Percentiles rank a stretch among this genome's conserved stretches.
Evolutionary conservation across 768 basidiomycete genomes (phyloP).

Genomic region (Russula vinacea): DNA sequence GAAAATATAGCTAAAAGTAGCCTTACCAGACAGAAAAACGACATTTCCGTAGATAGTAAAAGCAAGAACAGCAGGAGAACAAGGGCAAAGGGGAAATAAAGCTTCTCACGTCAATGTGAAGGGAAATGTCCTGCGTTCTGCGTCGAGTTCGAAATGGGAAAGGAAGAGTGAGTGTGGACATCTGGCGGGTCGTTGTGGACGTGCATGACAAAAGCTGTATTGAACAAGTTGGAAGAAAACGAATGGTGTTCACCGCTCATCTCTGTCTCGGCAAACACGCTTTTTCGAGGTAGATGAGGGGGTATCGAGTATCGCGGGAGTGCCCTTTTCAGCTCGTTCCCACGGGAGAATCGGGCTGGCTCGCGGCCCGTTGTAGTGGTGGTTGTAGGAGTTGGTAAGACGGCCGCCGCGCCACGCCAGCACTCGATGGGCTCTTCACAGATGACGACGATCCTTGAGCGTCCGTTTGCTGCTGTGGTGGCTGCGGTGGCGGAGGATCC

Average conservation of each 20-base stretch:
- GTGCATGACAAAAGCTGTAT: not conserved
- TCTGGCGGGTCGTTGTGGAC: not conserved
- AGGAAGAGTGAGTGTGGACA: not conserved
- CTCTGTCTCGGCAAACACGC: slow-evolving; percentile 3
- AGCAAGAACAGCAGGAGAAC: slow-evolving; percentile 18
- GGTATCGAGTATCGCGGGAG: not conserved
- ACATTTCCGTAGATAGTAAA: slow-evolving; percentile 20
- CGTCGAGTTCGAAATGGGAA: not conserved
- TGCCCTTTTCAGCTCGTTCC: slow-evolving; percentile 12
- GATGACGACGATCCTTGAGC: slow-evolving; percentile 12
- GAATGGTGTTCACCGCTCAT: not conserved
- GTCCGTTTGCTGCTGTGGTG: slow-evolving; percentile 32
- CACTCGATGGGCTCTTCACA: slow-evolving; percentile 19
- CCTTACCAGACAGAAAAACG: slow-evolving; percentile 5
- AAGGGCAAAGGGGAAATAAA: not conserved
- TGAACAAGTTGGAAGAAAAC: not conserved
- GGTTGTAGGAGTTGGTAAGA: slow-evolving; percentile 17
- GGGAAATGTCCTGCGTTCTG: slow-evolving; percentile 22
- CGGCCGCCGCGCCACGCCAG: slow-evolving; percentile 3
- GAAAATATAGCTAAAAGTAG: not conserved
- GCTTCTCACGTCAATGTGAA: slow-evolving; percentile 8
- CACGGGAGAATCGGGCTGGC: slow-evolving; percentile 21
- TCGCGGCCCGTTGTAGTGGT: not conserved
- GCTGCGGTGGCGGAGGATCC: slow-evolving; percentile 39
- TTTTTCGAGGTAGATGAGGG: slow-evolving; percentile 14